Conservation (phyloP, 2,329 filamentous ascomycete genomes). For the Harringtonia lauricola region DNA sequence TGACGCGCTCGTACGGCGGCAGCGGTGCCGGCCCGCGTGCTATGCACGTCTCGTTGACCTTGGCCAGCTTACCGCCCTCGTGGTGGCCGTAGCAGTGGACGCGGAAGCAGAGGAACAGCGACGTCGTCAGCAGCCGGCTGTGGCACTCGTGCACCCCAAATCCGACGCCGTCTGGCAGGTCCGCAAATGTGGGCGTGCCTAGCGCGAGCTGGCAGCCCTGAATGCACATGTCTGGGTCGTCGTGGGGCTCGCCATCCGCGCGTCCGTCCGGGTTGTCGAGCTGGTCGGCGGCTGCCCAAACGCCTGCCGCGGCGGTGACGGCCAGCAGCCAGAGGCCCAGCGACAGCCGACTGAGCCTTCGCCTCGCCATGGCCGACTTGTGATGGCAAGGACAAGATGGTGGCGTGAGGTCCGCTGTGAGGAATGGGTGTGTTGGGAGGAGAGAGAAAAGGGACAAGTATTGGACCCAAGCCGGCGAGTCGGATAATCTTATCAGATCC, state of each 20-base stretch:
- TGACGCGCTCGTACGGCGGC: constrained; percentile 20
- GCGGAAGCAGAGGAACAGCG: constrained; percentile 25
- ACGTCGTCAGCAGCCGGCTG: constrained; percentile 7
- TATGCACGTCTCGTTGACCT: constrained; percentile 25
- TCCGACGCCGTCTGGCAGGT: background rate
- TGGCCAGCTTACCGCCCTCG: constrained; percentile 12
- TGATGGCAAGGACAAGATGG: too few species aligned
- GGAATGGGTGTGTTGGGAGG: too few species aligned
- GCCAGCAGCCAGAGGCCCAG: too few species aligned
- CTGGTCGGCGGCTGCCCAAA: too few species aligned
- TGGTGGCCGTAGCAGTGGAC: constrained; percentile 20
- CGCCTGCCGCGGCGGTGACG: too few species aligned
- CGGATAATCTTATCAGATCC: constrained; percentile 12
- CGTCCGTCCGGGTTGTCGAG: too few species aligned
- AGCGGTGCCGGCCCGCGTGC: constrained; percentile 14
- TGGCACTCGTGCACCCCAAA: constrained; percentile 2
- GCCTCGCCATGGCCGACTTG: too few species aligned
- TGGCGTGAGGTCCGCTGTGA: too few species aligned
- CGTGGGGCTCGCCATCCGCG: background rate
- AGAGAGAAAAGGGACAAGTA: too few species aligned
- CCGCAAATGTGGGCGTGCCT: background rate
- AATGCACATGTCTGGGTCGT: constrained; percentile 1
- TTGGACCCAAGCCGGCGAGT: too few species aligned
- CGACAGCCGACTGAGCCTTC: too few species aligned
- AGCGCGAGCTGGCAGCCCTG: constrained; percentile 6